phyloP scores from a whole-genome alignment of 1,284 basidiomycete genomes.

The Trichosporon asahii region DNA sequence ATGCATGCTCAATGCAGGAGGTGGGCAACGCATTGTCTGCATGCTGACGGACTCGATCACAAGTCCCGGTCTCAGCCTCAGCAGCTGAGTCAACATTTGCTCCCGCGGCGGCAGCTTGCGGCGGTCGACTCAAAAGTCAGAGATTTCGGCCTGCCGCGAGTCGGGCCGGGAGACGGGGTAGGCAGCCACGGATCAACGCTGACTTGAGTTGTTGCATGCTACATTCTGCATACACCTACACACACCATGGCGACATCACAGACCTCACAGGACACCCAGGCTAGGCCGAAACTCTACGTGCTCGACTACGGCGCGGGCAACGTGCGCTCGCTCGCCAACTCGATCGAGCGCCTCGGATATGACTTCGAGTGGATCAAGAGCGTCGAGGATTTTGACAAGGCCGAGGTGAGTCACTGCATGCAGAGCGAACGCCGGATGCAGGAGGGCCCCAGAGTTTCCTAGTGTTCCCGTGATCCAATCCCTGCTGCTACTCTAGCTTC shows the following conservation, averaged over 20 bases:
- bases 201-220: not conserved
- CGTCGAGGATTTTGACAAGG: conserved; percentile 80
- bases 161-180: not conserved
- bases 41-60: not conserved
- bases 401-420: conserved; percentile 65
- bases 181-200: not conserved
- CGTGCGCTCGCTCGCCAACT: conserved; percentile 6
- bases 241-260: not conserved
- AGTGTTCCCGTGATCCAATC: too few relatives aligned
- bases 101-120: not conserved
- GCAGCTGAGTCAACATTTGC: not conserved
- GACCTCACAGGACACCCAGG: not conserved
- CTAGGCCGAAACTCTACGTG: conserved; percentile 63
- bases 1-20: too few relatives aligned
- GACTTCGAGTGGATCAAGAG: conserved; percentile 84
- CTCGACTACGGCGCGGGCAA: conserved; percentile 77
- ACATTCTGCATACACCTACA: not conserved
- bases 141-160: not conserved
- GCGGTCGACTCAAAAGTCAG: conserved; percentile 9
- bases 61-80: not conserved
- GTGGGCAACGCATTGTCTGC: too few relatives aligned
- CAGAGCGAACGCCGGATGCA: not conserved
- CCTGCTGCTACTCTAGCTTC: not conserved
- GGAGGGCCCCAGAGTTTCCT: too few relatives aligned
- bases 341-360: conserved; percentile 63